Evolutionary conservation across 2,329 filamentous ascomycete genomes (phyloP).

Genomic region (Arthroderma uncinatum): DNA sequence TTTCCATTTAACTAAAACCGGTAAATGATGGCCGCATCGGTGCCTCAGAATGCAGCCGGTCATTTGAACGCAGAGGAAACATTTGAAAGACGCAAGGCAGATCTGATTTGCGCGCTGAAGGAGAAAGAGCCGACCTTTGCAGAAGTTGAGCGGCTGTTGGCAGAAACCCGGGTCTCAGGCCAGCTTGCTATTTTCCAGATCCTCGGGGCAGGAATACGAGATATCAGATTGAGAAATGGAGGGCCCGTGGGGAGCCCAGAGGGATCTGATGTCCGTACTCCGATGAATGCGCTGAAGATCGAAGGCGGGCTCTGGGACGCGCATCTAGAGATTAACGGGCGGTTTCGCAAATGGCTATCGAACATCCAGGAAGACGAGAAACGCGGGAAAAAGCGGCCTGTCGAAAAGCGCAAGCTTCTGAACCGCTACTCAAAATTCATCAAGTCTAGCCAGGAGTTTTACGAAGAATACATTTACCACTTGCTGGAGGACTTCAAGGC

Average conservation of each 20-base stretch:
- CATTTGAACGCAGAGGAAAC: slow-evolving; percentile 20
- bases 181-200: slow-evolving; percentile 1
- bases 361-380: slow-evolving; percentile 40
- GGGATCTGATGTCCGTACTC: not conserved
- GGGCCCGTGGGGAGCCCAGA: not conserved
- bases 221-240: not conserved
- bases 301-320: slow-evolving; percentile 67
- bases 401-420: slow-evolving; percentile 63
- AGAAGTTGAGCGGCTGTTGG: slow-evolving; percentile 38
- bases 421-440: slow-evolving; percentile 76
- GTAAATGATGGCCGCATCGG: slow-evolving; percentile 5
- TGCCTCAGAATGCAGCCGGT: not conserved
- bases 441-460: slow-evolving; percentile 78
- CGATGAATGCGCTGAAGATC: slow-evolving; percentile 45
- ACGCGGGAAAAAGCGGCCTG: slow-evolving; percentile 41
- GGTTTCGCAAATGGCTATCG: slow-evolving; percentile 60
- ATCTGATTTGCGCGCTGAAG: slow-evolving; percentile 39
- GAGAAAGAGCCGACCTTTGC: slow-evolving; percentile 41
- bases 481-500: slow-evolving; percentile 41
- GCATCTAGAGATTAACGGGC: slow-evolving; percentile 65
- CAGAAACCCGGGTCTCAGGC: slow-evolving; percentile 22
- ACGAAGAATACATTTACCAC: slow-evolving; percentile 71
- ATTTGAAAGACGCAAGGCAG: slow-evolving; percentile 34
- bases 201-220: not conserved
- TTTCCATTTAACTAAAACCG: not conserved